A percentile compares a stretch with the other conserved stretches of the same genome.
phyloP scores from a whole-genome alignment of 192 early-diverging fungal species.

The Funneliformis geosporum region DNA sequence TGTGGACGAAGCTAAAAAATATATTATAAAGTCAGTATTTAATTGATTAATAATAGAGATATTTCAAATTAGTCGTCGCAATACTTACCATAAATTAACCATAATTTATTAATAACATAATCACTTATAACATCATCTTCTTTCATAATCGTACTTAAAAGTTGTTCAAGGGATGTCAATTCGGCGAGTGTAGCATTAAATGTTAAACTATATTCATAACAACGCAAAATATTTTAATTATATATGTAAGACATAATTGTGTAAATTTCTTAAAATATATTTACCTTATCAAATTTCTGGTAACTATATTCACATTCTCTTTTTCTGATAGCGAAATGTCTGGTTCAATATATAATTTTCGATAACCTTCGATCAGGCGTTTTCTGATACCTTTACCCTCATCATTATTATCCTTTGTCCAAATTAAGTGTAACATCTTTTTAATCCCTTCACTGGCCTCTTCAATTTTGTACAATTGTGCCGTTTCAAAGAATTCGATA shows the following conservation, averaged over 20 bases:
- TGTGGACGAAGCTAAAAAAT: slow-evolving; percentile 38
- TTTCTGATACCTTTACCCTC: slow-evolving; percentile 72
- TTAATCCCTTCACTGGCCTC: slow-evolving; percentile 79
- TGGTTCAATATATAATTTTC: slow-evolving; percentile 74
- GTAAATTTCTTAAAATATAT: background rate
- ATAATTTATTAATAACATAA: slow-evolving; percentile 75
- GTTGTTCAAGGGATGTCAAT: slow-evolving; percentile 91
- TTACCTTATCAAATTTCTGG: slow-evolving; percentile 66
- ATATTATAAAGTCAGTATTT: background rate
- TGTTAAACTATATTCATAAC: slow-evolving; percentile 64
- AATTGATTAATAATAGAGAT: background rate
- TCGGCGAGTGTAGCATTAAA: slow-evolving; percentile 87
- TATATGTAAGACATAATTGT: background rate
- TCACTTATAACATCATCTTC: slow-evolving; percentile 63
- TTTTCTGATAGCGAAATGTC: slow-evolving; percentile 52
- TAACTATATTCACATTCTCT: slow-evolving; percentile 66
- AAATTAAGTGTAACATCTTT: slow-evolving; percentile 96
- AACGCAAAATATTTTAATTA: background rate
- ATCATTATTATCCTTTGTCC: slow-evolving; percentile 70
- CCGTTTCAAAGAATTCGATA: slow-evolving; percentile 92
- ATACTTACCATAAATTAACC: slow-evolving; percentile 72
- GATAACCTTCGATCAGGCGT: slow-evolving; percentile 78
- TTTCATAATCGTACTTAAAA: slow-evolving; percentile 78
- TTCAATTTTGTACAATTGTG: slow-evolving; percentile 84
- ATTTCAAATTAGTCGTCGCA: background rate